Base-by-base conservation (phyloP, 1,284 basidiomycete genomes). In the Fomitopsis palustris region DNA sequence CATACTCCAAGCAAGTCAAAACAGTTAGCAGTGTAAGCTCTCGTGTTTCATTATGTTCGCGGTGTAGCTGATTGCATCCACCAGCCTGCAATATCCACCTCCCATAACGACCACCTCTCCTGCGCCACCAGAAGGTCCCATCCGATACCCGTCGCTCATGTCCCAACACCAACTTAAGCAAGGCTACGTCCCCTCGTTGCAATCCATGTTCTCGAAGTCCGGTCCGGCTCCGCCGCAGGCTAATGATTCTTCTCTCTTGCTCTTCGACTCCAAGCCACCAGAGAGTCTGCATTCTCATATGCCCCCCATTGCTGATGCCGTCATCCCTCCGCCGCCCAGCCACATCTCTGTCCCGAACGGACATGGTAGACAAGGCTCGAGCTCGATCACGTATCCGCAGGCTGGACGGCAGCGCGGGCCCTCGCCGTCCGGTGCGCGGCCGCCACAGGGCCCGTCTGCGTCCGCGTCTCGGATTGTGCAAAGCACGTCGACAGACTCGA, bases 101-200 rank as follows among this genome's bases (percentile, higher is more conserved):
- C 72, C 84, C 17, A 75, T 84, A 49, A 87, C 84, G 1, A 87
- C 85, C 0, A 86, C 85, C 3, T 84, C 85, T n/a, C 79, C 82
- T 2, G 73, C 81, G 6, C 81, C 84, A 2, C 71, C 77, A 6
- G 74, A 79, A 14, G 75, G 72, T 9, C 64, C 71, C 38, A 76
- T 85, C 57, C 75, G 77, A 19, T 87, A 87, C 64, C 86, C 85
- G 1, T 75, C 80, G 19, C 77, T 87, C 29, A 90, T 90, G 87
- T 82, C 84, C 2, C 80, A 80, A 58, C 87, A 90, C 63, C 87
- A 90, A 70, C 80, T 82, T 62, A 78, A 75, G 49, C 88, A 90
- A 65, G 87, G 88, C 10, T 90, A 90, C 62, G 74, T 76, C n/a
- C 83, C 83, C 19, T 83, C 83, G 23, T 64, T 82, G 12, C 77